These are phyloP conservation scores for Umbelopsis ramanniana DNA, from an alignment of 192 early-diverging fungal genomes.

Conservation along the genomic window DNA sequence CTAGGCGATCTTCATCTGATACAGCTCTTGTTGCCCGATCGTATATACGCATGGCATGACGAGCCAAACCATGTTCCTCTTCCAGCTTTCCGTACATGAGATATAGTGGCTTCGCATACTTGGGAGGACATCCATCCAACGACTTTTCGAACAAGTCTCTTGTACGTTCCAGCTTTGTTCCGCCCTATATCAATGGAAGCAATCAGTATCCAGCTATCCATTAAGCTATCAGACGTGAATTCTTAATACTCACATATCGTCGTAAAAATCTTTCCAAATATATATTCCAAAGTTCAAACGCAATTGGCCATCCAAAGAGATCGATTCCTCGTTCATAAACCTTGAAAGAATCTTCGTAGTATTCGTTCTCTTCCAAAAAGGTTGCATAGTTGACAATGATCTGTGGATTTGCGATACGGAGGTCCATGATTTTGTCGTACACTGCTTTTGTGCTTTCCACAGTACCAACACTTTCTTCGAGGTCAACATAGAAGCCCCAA, in stretches of 20 bases:
- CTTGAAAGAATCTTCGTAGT: constrained; percentile 94
- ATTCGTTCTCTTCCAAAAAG: constrained; percentile 87
- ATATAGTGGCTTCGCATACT: constrained; percentile 86
- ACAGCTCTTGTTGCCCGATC: constrained; percentile 91
- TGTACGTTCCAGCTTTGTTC: constrained; percentile 84
- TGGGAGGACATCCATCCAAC: constrained; percentile 79
- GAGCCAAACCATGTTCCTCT: constrained; percentile 88
- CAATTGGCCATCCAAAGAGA: constrained; percentile 94
- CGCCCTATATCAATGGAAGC: constrained; percentile 49
- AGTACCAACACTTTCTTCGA: constrained; percentile 90
- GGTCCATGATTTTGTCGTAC: constrained; percentile 92
- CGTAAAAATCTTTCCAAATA: constrained; percentile 87
- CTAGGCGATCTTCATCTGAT: constrained; percentile 70
- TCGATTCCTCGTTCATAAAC: constrained; percentile 97
- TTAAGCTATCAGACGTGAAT: background rate
- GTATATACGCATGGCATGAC: constrained; percentile 93
- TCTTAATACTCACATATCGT: constrained; percentile 65
- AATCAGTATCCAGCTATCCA: background rate
- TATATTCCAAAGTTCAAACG: constrained; percentile 97
- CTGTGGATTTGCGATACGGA: constrained; percentile 94
- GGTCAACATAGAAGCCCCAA: constrained; percentile 94
- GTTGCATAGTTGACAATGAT: constrained; percentile 94
- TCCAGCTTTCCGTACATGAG: constrained; percentile 92
- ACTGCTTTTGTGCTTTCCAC: constrained; percentile 78
- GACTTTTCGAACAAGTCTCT: constrained; percentile 97